These are phyloP conservation scores for Camillea tinctor DNA, from an alignment of 2,329 filamentous ascomycete species.

Conservation along the genomic window DNA sequence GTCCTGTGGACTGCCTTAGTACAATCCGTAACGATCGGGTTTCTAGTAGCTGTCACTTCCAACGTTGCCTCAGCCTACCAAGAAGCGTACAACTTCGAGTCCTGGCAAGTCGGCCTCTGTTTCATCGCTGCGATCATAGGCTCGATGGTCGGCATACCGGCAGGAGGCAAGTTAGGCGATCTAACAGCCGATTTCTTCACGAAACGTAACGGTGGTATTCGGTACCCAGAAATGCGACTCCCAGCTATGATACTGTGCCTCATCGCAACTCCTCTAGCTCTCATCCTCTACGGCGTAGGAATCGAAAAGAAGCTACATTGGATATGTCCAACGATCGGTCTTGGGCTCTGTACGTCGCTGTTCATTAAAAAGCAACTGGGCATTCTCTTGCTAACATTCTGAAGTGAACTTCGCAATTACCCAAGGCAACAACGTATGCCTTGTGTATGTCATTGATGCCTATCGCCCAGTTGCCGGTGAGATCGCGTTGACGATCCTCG, in stretches of 20 bases:
- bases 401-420: conserved; percentile 56
- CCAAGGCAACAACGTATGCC: conserved; percentile 53
- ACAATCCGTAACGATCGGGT: conserved; percentile 54
- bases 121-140: conserved; percentile 50
- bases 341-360: conserved; percentile 47
- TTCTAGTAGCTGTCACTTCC: conserved; percentile 53
- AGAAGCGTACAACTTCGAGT: conserved; percentile 41
- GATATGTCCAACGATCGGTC: conserved; percentile 55
- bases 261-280: conserved; percentile 46
- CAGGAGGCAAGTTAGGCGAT: conserved; percentile 49
- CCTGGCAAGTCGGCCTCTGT: conserved; percentile 50
- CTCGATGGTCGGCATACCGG: conserved; percentile 46
- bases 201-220: conserved; percentile 51
- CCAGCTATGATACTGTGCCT: conserved; percentile 51
- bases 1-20: conserved; percentile 56
- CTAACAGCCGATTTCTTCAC: conserved; percentile 49
- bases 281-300: conserved; percentile 48
- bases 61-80: conserved; percentile 48
- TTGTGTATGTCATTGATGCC: conserved; percentile 58
- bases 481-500: conserved; percentile 50
- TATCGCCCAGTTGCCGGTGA: conserved; percentile 59
- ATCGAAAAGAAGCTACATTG: conserved; percentile 48
- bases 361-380: neutral
- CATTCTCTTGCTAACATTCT: neutral
- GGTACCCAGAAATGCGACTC: conserved; percentile 61